These are phyloP conservation scores for Nitzschia sp. DNA, from an alignment of 108 stramenopile species.

Conservation along the genomic window DNA sequence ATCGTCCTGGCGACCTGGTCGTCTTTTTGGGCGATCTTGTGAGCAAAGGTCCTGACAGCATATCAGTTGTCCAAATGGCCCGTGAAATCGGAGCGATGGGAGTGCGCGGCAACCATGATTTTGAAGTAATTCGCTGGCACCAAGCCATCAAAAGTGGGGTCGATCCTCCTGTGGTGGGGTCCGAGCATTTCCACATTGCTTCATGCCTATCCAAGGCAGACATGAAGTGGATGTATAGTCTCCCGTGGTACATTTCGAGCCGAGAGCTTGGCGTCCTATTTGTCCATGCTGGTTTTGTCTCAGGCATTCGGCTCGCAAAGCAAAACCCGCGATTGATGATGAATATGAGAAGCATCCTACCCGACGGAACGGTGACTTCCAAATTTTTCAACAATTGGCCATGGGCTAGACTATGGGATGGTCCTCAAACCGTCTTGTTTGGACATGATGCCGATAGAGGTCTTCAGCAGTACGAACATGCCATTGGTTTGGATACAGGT, in stretches of 20 bases:
- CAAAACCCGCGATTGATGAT: constrained; percentile 62
- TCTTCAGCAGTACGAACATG: constrained; percentile 90
- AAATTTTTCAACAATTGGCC: constrained; percentile 93
- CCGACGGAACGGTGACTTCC: constrained; percentile 89
- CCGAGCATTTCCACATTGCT: constrained; percentile 90
- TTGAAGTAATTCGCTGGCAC: constrained; percentile 90
- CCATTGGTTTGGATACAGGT: constrained; percentile 91
- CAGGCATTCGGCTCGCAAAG: constrained; percentile 74
- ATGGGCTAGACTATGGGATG: constrained; percentile 92
- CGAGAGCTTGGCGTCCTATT: constrained; percentile 83
- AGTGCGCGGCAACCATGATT: constrained; percentile 97
- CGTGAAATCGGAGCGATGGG: constrained; percentile 89
- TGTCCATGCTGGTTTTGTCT: constrained; percentile 94
- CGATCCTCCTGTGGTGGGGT: constrained; percentile 79
- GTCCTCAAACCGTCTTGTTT: constrained; percentile 91
- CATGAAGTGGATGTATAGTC: constrained; percentile 85
- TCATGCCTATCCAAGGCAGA: constrained; percentile 76
- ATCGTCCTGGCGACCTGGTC: constrained; percentile 86
- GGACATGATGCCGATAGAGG: constrained; percentile 96
- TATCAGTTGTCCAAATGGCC: constrained; percentile 88
- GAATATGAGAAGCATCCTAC: constrained; percentile 66
- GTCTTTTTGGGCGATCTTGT: constrained; percentile 93
- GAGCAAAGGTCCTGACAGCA: constrained; percentile 93
- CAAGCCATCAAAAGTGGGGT: constrained; percentile 79
- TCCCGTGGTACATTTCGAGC: constrained; percentile 92